phyloP scores from a whole-genome alignment of 768 basidiomycete genomes.

The Suillus variegatus region DNA sequence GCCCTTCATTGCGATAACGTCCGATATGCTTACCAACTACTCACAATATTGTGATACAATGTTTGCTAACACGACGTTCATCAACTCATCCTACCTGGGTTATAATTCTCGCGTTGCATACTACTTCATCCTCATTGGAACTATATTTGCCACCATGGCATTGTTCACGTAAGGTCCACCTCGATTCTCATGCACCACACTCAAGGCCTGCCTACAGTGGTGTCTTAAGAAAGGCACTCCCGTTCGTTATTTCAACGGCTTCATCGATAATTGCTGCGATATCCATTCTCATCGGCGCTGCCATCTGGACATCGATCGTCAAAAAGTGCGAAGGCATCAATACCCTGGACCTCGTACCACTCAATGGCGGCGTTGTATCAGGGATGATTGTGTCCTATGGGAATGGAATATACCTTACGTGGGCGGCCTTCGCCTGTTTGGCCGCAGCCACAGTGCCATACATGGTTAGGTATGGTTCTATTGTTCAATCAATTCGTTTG shows the following conservation, averaged over 20 bases:
- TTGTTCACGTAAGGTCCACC: constrained; percentile 57
- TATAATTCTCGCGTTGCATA: constrained; percentile 68
- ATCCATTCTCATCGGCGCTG: constrained; percentile 66
- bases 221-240: constrained; percentile 58
- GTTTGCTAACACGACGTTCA: constrained; percentile 54
- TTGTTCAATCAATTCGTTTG: not conserved
- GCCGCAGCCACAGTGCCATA: constrained; percentile 70
- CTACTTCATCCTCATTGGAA: constrained; percentile 73
- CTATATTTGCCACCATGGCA: constrained; percentile 64
- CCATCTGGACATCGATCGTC: constrained; percentile 78
- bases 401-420: constrained; percentile 62
- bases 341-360: constrained; percentile 39
- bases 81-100: constrained; percentile 62
- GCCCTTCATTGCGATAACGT: constrained; percentile 63
- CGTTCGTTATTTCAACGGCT: constrained; percentile 68
- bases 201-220: constrained; percentile 47
- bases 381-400: constrained; percentile 69
- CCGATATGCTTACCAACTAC: constrained; percentile 71
- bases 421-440: constrained; percentile 75
- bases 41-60: constrained; percentile 54
- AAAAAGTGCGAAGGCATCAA: constrained; percentile 66
- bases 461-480: constrained; percentile 63
- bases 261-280: constrained; percentile 62
- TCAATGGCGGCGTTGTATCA: constrained; percentile 38
- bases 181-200: constrained; percentile 7